Conservation (phyloP, 331 rosid species). For the Dryas integrifolia region DNA sequence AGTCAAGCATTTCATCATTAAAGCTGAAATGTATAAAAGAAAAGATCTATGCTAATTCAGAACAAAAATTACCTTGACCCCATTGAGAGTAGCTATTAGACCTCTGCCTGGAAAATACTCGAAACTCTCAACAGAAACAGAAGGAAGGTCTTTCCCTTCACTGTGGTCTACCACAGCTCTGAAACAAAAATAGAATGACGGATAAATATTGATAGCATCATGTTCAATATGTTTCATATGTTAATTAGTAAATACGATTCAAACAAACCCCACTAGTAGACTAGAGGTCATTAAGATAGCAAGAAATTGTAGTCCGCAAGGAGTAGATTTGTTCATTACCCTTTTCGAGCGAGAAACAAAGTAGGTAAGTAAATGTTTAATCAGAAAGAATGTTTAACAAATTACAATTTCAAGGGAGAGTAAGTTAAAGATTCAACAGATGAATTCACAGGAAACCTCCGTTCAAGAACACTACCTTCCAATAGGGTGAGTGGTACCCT, state of each 20-base stretch:
- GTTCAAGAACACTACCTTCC: conserved; percentile 66
- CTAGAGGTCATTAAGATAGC: neutral
- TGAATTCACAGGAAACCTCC: conserved; percentile 10
- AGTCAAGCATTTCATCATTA: neutral
- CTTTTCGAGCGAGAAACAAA: neutral
- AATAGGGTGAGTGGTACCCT: conserved; percentile 97
- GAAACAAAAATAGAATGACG: conserved; percentile 33
- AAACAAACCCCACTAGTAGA: neutral
- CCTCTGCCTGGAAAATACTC: conserved; percentile 98
- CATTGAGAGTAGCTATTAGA: conserved; percentile 77
- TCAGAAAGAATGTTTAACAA: neutral
- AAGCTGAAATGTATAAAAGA: neutral
- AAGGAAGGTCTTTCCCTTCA: conserved; percentile 87
- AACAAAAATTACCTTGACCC: conserved; percentile 49
- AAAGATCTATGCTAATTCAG: neutral
- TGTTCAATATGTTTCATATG: neutral
- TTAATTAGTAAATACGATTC: neutral
- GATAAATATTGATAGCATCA: neutral
- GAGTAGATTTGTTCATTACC: neutral
- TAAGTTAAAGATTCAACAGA: neutral
- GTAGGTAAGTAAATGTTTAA: neutral
- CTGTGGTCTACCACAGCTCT: conserved; percentile 98
- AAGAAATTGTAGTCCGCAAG: neutral
- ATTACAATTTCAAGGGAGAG: neutral
- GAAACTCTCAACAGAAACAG: conserved; percentile 84